Percentiles rank a stretch among this genome's conserved stretches.
Evolutionary conservation across 163 green algal species (phyloP).

Genomic region (Volvox carteri): DNA sequence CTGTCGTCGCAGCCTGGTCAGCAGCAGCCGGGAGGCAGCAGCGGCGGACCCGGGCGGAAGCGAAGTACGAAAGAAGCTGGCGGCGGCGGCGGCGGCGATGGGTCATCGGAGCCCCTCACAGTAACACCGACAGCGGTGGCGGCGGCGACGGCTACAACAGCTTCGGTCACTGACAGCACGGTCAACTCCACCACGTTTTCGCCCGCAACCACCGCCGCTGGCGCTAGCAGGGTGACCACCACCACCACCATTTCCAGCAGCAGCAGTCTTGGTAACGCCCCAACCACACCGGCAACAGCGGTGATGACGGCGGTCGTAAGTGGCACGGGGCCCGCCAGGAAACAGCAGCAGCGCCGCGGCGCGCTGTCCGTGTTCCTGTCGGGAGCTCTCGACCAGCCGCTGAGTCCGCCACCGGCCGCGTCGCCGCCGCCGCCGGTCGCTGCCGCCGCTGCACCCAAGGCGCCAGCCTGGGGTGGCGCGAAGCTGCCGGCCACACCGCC

Average conservation of each 20-base stretch:
- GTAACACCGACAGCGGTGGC: no score
- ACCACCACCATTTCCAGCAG: neutral
- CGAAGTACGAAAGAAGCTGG: neutral
- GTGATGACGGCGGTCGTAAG: neutral
- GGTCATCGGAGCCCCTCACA: no score
- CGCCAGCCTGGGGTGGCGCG: conserved; percentile 59
- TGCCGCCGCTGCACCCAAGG: conserved; percentile 36
- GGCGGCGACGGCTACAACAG: neutral
- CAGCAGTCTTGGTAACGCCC: neutral
- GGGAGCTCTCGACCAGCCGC: conserved; percentile 56
- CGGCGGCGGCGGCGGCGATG: neutral
- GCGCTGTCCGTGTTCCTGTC: conserved; percentile 77
- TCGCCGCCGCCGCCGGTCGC: neutral
- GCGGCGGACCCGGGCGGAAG: neutral
- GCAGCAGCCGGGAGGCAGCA: neutral
- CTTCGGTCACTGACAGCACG: neutral
- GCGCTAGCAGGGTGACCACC: neutral
- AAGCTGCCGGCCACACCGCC: neutral
- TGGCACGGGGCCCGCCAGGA: neutral
- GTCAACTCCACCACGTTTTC: neutral
- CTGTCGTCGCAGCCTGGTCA: neutral
- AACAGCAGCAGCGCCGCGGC: conserved; percentile 64
- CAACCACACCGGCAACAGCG: neutral
- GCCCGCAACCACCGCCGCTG: neutral
- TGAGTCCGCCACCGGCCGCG: neutral